A percentile compares a stretch with the other conserved stretches of the same genome.
Conservation (phyloP, 1,284 basidiomycete genomes). For the Stereum hirsutum region DNA sequence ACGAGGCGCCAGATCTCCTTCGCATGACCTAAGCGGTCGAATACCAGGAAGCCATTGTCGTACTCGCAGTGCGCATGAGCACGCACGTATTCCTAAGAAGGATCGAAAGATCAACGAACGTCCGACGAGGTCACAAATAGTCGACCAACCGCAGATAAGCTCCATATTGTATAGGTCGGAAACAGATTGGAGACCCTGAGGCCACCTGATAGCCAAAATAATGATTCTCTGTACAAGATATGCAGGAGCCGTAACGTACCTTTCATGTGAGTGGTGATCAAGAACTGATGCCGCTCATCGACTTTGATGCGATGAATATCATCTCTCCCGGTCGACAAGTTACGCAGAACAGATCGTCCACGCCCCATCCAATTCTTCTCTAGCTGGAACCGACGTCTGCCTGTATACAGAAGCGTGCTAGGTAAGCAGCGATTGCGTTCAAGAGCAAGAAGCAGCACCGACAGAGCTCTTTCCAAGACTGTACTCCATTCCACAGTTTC, state of each 20-base stretch:
- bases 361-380: constrained; percentile 48
- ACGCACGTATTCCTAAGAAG: constrained; percentile 42
- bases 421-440: too few species aligned
- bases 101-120: background rate
- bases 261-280: constrained; percentile 45
- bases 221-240: too few species aligned
- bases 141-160: constrained; percentile 21
- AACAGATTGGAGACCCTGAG: constrained; percentile 47
- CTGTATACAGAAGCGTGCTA: constrained; percentile 25
- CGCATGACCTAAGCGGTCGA: constrained; percentile 43
- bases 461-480: too few species aligned
- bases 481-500: too few species aligned
- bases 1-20: constrained; percentile 65
- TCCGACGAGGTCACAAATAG: too few species aligned
- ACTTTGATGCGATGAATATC: constrained; percentile 65
- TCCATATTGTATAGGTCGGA: constrained; percentile 43
- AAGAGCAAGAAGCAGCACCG: too few species aligned
- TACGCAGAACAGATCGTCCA: constrained; percentile 27
- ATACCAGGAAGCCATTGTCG: constrained; percentile 58
- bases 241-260: too few species aligned
- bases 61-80: constrained; percentile 65
- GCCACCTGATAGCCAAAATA: too few species aligned
- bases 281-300: constrained; percentile 46
- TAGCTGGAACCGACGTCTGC: constrained; percentile 33
- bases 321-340: constrained; percentile 23